Percentiles rank a stretch among this genome's conserved stretches.
These are phyloP conservation scores for Candida sphagnicola DNA, from an alignment of 805 yeast species.

Conservation along the genomic window DNA sequence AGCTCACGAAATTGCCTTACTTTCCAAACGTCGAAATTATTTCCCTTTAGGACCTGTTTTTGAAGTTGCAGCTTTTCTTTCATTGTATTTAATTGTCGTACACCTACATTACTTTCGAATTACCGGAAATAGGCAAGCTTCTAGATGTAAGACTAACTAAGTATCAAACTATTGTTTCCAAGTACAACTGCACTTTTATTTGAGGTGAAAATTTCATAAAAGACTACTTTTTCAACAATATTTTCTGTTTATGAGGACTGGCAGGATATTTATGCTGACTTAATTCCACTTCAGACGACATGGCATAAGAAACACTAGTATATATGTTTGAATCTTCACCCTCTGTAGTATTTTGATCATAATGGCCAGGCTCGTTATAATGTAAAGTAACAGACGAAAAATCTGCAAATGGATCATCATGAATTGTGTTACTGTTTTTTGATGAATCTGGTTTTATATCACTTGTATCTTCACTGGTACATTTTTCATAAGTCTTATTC, in stretches of 20 bases:
- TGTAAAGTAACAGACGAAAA: slow-evolving; percentile 85
- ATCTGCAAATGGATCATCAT: slow-evolving; percentile 72
- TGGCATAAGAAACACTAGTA: slow-evolving; percentile 55
- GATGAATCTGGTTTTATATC: slow-evolving; percentile 12
- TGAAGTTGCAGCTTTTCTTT: too few species aligned
- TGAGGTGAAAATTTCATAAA: too few species aligned
- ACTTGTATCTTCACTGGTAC: slow-evolving; percentile 17
- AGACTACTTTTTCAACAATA: slow-evolving; percentile 27
- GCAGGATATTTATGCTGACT: slow-evolving; percentile 9
- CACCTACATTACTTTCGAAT: too few species aligned
- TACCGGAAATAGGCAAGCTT: too few species aligned
- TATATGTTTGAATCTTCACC: slow-evolving; percentile 37
- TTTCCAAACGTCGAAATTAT: too few species aligned
- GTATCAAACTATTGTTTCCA: too few species aligned
- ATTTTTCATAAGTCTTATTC: slow-evolving; percentile 17
- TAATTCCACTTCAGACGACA: slow-evolving; percentile 23
- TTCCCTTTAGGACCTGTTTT: too few species aligned
- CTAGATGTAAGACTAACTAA: too few species aligned
- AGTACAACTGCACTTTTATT: neutral
- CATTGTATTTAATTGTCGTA: too few species aligned
- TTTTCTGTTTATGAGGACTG: slow-evolving; percentile 21
- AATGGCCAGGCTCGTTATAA: slow-evolving; percentile 49
- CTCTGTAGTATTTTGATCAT: slow-evolving; percentile 28
- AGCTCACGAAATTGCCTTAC: too few species aligned
- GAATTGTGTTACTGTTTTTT: slow-evolving; percentile 17